phyloP scores from a whole-genome alignment of 257 asterid species.

The Lycium ferocissimum region DNA sequence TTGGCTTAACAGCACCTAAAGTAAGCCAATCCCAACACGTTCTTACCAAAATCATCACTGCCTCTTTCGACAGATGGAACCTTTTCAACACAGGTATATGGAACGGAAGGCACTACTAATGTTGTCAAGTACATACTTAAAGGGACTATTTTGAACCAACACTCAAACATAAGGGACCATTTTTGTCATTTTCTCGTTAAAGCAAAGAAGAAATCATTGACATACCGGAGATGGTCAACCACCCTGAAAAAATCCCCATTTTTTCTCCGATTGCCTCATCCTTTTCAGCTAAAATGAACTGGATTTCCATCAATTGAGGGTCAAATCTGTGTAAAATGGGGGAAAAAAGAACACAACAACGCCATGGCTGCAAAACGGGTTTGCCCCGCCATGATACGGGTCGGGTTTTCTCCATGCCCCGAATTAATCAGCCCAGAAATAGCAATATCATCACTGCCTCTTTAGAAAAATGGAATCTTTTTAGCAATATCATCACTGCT shows the following conservation, averaged over 20 bases:
- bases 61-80: no score
- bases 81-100: no score
- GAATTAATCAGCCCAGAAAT: background rate
- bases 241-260: background rate
- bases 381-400: background rate
- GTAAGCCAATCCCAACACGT: no score
- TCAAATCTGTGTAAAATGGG: slow-evolving; percentile 3
- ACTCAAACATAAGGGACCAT: no score
- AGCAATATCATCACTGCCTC: background rate
- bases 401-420: background rate
- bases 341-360: no score
- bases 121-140: no score
- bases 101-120: no score
- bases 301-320: background rate
- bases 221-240: background rate
- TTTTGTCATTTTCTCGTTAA: no score
- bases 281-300: background rate
- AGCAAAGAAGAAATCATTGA: background rate
- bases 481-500: background rate
- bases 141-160: no score
- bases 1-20: no score
- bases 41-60: no score
- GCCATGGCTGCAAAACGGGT: background rate
- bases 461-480: no score
- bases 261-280: background rate